Base-by-base conservation (phyloP, 441 rosid genomes). In the Adansonia grandidieri region DNA sequence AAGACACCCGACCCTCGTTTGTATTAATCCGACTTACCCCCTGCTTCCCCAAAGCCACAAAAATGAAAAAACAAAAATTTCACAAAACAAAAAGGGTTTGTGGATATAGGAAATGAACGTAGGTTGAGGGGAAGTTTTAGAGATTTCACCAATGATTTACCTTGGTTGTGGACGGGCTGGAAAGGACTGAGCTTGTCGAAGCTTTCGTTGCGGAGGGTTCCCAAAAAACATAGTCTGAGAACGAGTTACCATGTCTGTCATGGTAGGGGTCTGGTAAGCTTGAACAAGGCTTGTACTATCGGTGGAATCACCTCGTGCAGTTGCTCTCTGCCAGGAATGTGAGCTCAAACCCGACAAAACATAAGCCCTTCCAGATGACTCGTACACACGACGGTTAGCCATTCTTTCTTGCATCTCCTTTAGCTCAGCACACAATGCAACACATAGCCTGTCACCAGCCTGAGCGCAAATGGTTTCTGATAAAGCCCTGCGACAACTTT, bases 271-370 rank as follows among this genome's bases (percentile, higher is more conserved):
- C 80, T 88, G 93, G 83, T 91, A 91, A 50, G 89, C 87, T 64
- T 87, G 96, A 73, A 88, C 84, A 20, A 83, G 85, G n/a, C 92
- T 91, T 6, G 91, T 78, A 14, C 86, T 79, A 63, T 84, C 85
- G 0, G 86, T 91, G 57, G 91, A 86, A 75, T 90, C 92, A 0
- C 96, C 96, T 71, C 74, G n/a, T 28, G 67, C 67, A 6, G 67
- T 62, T 28, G 60, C 96, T 75, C 96, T 88, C 84, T 91, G 96
- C 96, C 93, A 90, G 9, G 92, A 89, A 47, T 91, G 96, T 13
- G 96, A 91, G 82, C 96, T 90, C 81, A 91, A 79, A 50, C 96
- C 96, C 0, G 96, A 90, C 19, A 91, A 87, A 20, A 91, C 90
- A 19, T 91, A 91, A 45, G 96, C 93, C 73, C 96, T 86, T 54